Conservation (phyloP, 805 yeast species). For the Ogataea pini region DNA sequence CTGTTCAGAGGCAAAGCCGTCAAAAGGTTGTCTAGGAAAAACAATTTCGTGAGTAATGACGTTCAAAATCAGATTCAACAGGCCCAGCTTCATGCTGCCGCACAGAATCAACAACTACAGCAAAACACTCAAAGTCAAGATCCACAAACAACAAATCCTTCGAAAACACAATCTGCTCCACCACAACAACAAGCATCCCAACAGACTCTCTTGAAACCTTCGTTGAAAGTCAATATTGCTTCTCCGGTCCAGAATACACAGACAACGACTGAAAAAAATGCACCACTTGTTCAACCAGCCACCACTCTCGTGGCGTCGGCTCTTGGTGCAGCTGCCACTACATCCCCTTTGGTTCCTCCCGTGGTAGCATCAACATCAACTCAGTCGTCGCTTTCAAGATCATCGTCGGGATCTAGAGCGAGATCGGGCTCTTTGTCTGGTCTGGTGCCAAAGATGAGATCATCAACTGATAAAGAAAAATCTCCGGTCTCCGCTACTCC, state of each 20-base stretch:
- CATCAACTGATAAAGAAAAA: constrained; percentile 23
- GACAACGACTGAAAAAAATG: background rate
- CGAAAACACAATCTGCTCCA: background rate
- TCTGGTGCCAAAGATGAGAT: constrained; percentile 15
- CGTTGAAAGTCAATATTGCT: constrained; percentile 4
- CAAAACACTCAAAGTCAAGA: too few species aligned
- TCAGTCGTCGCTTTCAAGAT: constrained; percentile 6
- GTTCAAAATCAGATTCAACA: constrained; percentile 34
- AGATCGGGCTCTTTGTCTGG: constrained; percentile 23
- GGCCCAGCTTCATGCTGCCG: constrained; percentile 31
- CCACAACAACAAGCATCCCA: background rate
- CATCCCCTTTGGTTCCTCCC: background rate
- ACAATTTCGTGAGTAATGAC: constrained; percentile 31
- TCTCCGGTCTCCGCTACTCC: constrained; percentile 15
- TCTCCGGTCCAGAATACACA: constrained; percentile 3
- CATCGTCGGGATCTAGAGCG: constrained; percentile 13
- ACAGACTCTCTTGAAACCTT: constrained; percentile 15
- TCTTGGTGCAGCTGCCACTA: background rate
- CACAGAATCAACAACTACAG: background rate
- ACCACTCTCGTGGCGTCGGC: background rate
- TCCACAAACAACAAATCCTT: background rate
- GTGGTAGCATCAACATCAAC: constrained; percentile 1
- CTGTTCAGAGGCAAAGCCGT: constrained; percentile 72
- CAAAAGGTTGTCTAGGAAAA: constrained; percentile 51
- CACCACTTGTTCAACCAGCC: background rate